A percentile compares a stretch with the other conserved stretches of the same genome.
Evolutionary conservation across 2,329 filamentous ascomycete genomes (phyloP).

Genomic region (Aspergillus intermedius): DNA sequence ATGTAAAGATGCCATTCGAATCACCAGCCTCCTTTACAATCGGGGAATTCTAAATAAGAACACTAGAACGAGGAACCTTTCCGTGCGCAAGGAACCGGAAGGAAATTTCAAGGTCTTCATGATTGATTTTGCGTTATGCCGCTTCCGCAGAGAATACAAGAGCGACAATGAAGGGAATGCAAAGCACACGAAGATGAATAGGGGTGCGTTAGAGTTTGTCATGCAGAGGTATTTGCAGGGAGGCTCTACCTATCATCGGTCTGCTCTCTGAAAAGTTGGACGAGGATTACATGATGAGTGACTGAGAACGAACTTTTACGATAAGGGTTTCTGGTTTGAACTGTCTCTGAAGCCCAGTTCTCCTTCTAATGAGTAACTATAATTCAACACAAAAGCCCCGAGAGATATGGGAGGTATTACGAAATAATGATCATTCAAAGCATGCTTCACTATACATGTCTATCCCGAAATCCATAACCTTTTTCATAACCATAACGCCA

Average conservation of each 20-base stretch:
- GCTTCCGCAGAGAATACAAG: slow-evolving; percentile 8
- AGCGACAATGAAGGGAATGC: slow-evolving; percentile 7
- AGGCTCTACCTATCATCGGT: slow-evolving; percentile 12
- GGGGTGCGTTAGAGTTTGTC: slow-evolving; percentile 10
- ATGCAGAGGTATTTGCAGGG: slow-evolving; percentile 13
- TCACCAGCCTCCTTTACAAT: slow-evolving; percentile 10
- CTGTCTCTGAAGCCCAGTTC: too few relatives aligned
- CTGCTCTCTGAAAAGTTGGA: slow-evolving; percentile 1
- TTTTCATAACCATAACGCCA: too few relatives aligned
- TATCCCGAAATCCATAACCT: too few relatives aligned
- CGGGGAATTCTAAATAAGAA: slow-evolving; percentile 14
- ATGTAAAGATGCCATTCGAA: slow-evolving; percentile 16
- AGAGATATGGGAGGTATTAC: too few relatives aligned
- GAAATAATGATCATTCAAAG: too few relatives aligned
- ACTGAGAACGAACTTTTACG: not conserved
- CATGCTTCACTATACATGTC: too few relatives aligned
- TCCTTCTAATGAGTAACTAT: too few relatives aligned
- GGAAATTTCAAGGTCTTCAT: slow-evolving; percentile 6
- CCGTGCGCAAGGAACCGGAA: slow-evolving; percentile 1
- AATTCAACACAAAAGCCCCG: too few relatives aligned
- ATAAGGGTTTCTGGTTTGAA: too few relatives aligned
- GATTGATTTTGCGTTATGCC: slow-evolving; percentile 10
- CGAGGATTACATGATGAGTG: not conserved
- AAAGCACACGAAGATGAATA: slow-evolving; percentile 15
- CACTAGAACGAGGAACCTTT: slow-evolving; percentile 14